These are phyloP conservation scores for Serendipita sp. DNA, from an alignment of 768 basidiomycete species.

Conservation along the genomic window DNA sequence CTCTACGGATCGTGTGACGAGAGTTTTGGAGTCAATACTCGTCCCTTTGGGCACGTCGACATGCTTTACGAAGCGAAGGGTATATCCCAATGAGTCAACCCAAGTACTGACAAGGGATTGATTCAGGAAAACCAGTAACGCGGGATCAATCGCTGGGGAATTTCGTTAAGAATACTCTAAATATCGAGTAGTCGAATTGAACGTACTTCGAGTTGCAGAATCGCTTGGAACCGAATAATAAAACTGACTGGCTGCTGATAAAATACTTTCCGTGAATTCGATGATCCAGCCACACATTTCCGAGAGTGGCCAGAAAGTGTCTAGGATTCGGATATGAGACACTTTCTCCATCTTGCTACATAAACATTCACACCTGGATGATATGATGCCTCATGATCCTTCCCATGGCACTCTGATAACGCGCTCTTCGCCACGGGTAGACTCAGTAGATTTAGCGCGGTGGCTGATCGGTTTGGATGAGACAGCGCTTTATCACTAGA, in stretches of 20 bases:
- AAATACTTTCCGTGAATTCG: background rate
- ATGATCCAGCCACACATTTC: constrained; percentile 5
- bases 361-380: background rate
- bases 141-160: background rate
- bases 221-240: background rate
- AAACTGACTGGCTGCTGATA: background rate
- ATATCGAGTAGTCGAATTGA: background rate
- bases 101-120: background rate
- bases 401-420: background rate
- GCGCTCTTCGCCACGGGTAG: background rate
- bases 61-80: background rate
- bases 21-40: background rate
- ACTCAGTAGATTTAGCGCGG: background rate
- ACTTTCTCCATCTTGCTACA: background rate
- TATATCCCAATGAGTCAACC: background rate
- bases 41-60: background rate
- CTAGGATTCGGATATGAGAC: background rate
- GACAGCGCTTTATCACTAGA: background rate
- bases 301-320: background rate
- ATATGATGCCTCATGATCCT: background rate
- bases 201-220: background rate
- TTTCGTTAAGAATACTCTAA: background rate
- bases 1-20: background rate
- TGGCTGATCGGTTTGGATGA: background rate
- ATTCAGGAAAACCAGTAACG: background rate